A percentile compares a stretch with the other conserved stretches of the same genome.
These are phyloP conservation scores for Penicillium nordicum DNA, from an alignment of 2,329 filamentous ascomycete genomes.

Conservation along the genomic window DNA sequence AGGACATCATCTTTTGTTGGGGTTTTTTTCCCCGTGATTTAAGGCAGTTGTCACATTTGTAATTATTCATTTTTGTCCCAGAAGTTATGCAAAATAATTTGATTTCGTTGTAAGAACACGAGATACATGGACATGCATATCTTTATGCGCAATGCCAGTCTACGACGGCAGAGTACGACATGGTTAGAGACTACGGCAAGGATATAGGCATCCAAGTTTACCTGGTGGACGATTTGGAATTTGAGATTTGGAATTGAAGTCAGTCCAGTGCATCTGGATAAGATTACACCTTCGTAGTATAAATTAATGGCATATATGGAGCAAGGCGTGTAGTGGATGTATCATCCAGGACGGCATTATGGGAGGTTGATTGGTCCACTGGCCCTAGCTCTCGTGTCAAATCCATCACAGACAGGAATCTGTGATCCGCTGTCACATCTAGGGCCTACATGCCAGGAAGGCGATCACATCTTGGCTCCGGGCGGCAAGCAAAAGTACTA, in stretches of 20 bases:
- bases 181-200: not conserved
- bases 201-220: not conserved
- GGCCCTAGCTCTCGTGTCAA: not conserved
- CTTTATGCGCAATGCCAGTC: not conserved
- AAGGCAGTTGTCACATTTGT: too few relatives aligned
- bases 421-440: conserved; percentile 18
- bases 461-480: conserved; percentile 3
- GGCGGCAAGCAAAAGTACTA: conserved; percentile 18
- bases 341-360: not conserved
- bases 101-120: not conserved
- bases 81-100: too few relatives aligned
- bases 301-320: not conserved
- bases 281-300: not conserved
- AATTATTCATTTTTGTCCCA: too few relatives aligned
- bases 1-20: too few relatives aligned
- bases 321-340: not conserved
- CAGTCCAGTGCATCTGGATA: not conserved
- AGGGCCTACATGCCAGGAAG: conserved; percentile 4
- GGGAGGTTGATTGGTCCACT: conserved; percentile 8
- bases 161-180: not conserved
- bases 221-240: not conserved
- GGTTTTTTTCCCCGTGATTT: too few relatives aligned
- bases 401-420: conserved; percentile 8
- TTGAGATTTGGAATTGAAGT: not conserved
- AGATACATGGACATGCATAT: not conserved